Evolutionary conservation across 2,329 filamentous ascomycete species (phyloP).

Genomic region (Trichophyton mentagrophytes): DNA sequence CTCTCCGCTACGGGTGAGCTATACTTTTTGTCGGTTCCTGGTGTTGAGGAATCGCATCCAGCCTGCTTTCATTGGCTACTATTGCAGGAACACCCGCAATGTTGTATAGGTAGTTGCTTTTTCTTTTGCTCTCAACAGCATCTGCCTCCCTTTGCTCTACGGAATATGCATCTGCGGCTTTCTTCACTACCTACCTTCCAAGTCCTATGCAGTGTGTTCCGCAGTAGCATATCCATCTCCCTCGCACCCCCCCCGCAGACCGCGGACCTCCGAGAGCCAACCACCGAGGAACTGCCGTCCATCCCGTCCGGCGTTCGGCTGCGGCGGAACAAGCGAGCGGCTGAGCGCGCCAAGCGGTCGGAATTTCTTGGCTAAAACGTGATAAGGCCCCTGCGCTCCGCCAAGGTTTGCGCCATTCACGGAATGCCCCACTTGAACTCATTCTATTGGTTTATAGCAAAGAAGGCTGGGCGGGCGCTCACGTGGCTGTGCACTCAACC

Average conservation of each 20-base stretch:
- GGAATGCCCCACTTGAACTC: not conserved
- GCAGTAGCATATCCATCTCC: too few relatives aligned
- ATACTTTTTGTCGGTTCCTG: not conserved
- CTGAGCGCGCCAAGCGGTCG: not conserved
- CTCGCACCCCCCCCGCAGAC: not conserved
- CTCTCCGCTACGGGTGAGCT: not conserved
- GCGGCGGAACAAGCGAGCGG: not conserved
- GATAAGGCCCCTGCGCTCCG: not conserved
- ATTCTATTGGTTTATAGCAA: not conserved
- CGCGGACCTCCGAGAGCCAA: not conserved
- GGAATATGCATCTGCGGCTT: not conserved
- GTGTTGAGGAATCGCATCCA: not conserved
- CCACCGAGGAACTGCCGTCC: not conserved
- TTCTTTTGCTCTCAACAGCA: not conserved
- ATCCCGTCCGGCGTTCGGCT: too few relatives aligned
- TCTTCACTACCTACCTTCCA: not conserved
- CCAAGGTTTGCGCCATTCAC: not conserved
- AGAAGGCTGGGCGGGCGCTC: not conserved
- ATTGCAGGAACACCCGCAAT: not conserved
- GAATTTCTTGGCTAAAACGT: conserved; percentile 3
- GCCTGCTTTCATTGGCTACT: not conserved
- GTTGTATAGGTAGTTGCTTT: not conserved
- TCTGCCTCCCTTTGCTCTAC: not conserved
- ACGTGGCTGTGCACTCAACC: conserved; percentile 5
- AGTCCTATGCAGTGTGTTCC: not conserved